Evolutionary conservation across 2,329 filamentous ascomycete genomes (phyloP), one percentile per base, ranked within the genome.

Genomic region (Botrytis pseudocinerea): DNA sequence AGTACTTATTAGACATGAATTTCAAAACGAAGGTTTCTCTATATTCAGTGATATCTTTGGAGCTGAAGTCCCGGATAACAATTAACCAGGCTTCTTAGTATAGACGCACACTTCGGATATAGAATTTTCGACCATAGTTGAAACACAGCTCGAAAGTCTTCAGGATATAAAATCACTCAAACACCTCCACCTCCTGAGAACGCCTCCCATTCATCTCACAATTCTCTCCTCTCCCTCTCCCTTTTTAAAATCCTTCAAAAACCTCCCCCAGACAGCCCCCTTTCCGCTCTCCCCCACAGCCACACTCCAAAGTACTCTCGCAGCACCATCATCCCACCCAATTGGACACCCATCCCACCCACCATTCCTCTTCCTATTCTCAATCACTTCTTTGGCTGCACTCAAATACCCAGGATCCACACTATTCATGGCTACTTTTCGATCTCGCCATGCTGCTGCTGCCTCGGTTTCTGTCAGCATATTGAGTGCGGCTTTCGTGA

Each of bases 371-470:
- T 68, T 7, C 25, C 35, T 68, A 14, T 28, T 68, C 44, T 28
- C 64, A 54, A 40, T 62, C 28, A 76, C 73, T 40, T 76, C 75
- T 8, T 72, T 75, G 0, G 74, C 72, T 1, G 73, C 74, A 28
- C 75, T 76, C 64, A 76, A 70, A 66, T 76, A 76, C 3, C 75
- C 75, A 9, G 75, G 75, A 74, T 76, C 75, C 1, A 76, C 73
- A 51, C 61, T 68, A 68, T 76, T 76, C 22, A 76, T 76, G 1
- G 74, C 73, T 10, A 75, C 74, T 35, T 64, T 69, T 35, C 70
- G 59, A 40, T 66, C 40, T 18, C 63, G 68, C 75, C 75, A 76
- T 10, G 75, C 72, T 18, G 73, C 71, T 38, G 46, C 68, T 28
- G 73, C 74, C 72, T 76, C 75, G 0, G 75, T 76, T 25, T 76